These are phyloP conservation scores for Zygosaccharomyces pseudobailii DNA, from an alignment of 1,139 yeast genomes.

Conservation along the genomic window DNA sequence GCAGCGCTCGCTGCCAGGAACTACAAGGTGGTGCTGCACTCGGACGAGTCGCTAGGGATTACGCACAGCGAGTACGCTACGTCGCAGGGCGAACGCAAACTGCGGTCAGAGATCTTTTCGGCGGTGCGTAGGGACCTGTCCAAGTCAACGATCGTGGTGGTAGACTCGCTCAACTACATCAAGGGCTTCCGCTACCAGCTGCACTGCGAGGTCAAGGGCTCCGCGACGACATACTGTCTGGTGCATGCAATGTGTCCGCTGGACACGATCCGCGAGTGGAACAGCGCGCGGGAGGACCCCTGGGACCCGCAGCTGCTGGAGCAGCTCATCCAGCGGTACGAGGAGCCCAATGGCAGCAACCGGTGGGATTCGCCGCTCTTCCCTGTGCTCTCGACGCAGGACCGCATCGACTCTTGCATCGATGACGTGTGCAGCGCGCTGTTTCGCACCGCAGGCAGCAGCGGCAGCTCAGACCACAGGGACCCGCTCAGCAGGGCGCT, in stretches of 20 bases:
- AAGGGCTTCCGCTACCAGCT: constrained; percentile 94
- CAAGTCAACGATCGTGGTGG: constrained; percentile 64
- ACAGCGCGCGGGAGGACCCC: constrained; percentile 36
- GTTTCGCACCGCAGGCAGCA: constrained; percentile 35
- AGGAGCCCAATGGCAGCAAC: constrained; percentile 82
- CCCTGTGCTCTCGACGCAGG: constrained; percentile 57
- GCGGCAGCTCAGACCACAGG: constrained; percentile 45
- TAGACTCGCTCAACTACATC: constrained; percentile 84
- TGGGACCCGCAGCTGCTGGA: constrained; percentile 71
- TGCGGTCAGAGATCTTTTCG: constrained; percentile 80
- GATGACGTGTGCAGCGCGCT: constrained; percentile 71
- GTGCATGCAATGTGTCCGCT: constrained; percentile 70
- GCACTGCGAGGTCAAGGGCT: constrained; percentile 86
- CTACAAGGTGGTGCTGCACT: constrained; percentile 60
- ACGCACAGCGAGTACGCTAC: constrained; percentile 62
- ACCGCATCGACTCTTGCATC: constrained; percentile 45
- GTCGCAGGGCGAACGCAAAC: constrained; percentile 69
- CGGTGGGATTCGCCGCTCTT: constrained; percentile 96
- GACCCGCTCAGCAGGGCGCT: constrained; percentile 18
- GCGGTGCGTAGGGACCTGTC: constrained; percentile 82
- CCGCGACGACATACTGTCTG: constrained; percentile 77
- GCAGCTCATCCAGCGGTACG: constrained; percentile 78
- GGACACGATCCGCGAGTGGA: constrained; percentile 61
- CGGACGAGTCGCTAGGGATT: constrained; percentile 76
- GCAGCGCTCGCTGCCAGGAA: constrained; percentile 35